phyloP scores from a whole-genome alignment of 2,329 filamentous ascomycete genomes.

The Verticillium albo-atrum region DNA sequence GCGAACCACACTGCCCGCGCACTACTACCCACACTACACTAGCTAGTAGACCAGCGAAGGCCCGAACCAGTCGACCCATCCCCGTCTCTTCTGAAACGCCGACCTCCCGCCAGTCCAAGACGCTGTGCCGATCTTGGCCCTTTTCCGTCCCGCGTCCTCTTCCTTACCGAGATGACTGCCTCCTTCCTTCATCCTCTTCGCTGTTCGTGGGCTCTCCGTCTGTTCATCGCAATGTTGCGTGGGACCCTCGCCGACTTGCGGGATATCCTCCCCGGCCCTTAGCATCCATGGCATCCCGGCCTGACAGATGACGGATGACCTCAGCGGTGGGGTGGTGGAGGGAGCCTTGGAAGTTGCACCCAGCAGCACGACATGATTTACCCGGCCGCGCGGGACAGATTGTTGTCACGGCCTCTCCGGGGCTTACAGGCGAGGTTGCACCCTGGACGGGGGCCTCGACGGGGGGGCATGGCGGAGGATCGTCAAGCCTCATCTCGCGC shows the following conservation, averaged over 20 bases:
- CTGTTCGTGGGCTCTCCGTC: neutral
- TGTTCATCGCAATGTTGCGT: neutral
- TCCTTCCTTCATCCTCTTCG: neutral
- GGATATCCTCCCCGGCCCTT: neutral
- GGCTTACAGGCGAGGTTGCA: neutral
- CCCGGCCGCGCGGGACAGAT: neutral
- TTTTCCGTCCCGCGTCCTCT: neutral
- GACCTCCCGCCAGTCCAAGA: neutral
- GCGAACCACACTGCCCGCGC: too few species aligned
- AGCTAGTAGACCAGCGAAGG: neutral
- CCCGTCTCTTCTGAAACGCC: slow-evolving; percentile 4
- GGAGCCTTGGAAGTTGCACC: neutral
- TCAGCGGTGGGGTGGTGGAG: neutral
- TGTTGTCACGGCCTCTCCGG: neutral
- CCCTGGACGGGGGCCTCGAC: neutral
- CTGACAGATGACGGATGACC: neutral
- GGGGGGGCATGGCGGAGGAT: neutral
- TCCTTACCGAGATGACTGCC: neutral
- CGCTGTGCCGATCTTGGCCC: neutral
- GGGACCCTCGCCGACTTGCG: neutral
- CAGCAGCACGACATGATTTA: neutral
- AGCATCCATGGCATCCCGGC: neutral
- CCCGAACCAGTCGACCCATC: neutral
- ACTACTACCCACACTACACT: too few species aligned
- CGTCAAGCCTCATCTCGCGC: neutral